Evolutionary conservation across 1,284 basidiomycete genomes (phyloP), one percentile per base, ranked within the genome.

Genomic region (Tremellales sp.): DNA sequence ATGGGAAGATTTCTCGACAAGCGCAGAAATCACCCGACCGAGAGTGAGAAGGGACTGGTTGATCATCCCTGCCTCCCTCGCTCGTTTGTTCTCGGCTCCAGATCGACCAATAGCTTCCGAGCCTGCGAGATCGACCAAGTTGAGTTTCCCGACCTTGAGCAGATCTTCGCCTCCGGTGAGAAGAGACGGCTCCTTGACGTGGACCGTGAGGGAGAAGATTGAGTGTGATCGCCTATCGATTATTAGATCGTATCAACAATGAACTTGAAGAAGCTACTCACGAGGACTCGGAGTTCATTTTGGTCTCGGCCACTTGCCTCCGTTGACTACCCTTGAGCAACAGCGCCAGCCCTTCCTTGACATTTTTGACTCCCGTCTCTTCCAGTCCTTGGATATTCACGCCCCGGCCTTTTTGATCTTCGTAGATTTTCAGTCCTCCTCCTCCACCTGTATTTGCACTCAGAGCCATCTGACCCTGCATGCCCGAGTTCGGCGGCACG

Each of bases 51-150:
- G 77, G 66, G 90, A 95, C 73, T 97, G 91, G 66, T 99, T 99
- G 73, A 99, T 99, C 87, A 95, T 95, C 7, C 95, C 95, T 1
- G 95, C 95, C 67, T 99, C 95, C 57, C 91, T 79, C 2, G 94
- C 95, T 47, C 93, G 79, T 68, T 90, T 91, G 67, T 97, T 88
- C 71, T 93, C 90, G 1, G 95, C 95, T 6, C 95, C 95, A 0
- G 88, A 92, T 14, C 94, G 80, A 8, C 92, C 94, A 59, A 99
- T 94, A 62, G 97, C 97, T 73, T 99, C 95, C 4, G 90, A 94
- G 5, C 95, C 95, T 31, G 95, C 95, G 50, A 98, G 76, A 68
- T 98, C 94, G 47, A 98, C 95, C 16, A 99, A 81, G 71, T 98
- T 97, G 46, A 99, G 80, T 70, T 98, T 98, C 33, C 95, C 94